A percentile compares a stretch with the other conserved stretches of the same genome.
These are phyloP conservation scores for Tylopilus cervinicoccineus DNA, from an alignment of 768 basidiomycete species.

Conservation along the genomic window DNA sequence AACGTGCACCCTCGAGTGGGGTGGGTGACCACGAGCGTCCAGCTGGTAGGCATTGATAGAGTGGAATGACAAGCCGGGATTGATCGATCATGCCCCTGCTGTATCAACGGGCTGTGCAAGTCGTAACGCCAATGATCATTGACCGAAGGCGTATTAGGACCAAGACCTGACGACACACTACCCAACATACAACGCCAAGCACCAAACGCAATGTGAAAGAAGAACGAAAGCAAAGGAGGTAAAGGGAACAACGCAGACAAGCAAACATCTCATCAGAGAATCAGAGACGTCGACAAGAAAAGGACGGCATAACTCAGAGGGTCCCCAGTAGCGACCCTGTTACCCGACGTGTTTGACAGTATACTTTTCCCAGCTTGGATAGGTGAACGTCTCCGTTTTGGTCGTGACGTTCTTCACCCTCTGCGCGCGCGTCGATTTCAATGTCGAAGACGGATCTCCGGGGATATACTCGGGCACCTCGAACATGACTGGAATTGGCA, in stretches of 20 bases:
- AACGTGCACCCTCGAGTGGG: conserved; percentile 13
- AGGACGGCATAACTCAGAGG: not conserved
- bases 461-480: conserved; percentile 28
- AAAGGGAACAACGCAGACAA: not conserved
- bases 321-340: not conserved
- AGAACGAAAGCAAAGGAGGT: not conserved
- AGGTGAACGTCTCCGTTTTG: conserved; percentile 44
- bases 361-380: conserved; percentile 68
- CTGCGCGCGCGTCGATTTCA: conserved; percentile 28
- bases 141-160: not conserved
- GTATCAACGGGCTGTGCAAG: not conserved
- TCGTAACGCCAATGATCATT: not conserved
- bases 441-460: conserved; percentile 19
- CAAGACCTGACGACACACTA: not conserved
- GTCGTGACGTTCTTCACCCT: conserved; percentile 28
- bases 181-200: not conserved
- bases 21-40: conserved; percentile 2
- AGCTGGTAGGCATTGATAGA: conserved; percentile 8
- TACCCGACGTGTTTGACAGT: conserved; percentile 39
- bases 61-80: not conserved
- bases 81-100: not conserved
- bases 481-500: conserved; percentile 41
- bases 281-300: not conserved
- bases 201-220: not conserved
- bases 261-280: not conserved